Evolutionary conservation across 352 stramenopile genomes (phyloP), one percentile per base, ranked within the genome.

Genomic region (Phytopythium vexans): DNA sequence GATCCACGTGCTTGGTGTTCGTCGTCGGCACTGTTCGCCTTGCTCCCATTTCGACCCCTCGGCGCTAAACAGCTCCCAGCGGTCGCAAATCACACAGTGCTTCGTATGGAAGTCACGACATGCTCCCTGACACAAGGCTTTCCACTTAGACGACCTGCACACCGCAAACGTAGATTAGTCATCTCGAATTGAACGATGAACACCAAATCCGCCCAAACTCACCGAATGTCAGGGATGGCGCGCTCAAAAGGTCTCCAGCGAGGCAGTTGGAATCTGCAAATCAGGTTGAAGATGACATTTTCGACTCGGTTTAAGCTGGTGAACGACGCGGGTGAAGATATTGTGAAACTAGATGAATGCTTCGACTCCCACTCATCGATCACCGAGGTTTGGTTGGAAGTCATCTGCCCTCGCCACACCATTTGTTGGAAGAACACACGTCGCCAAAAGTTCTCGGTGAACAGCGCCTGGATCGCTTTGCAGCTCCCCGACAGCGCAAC

Each of bases 1-100:
- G 31, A 86, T 41, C 74, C 74, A 86, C 1, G 74, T 83, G 16
- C 49, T 74, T 8, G 68, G 72, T 9, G 67, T 34, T 7, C 64
- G 44, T 42, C 52, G 49, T 0, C 9, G n/a, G 32, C 74, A 83
- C 8, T 32, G 49, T 32, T 83, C 59, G 0, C 33, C 31, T 6
- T 36, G 21, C 49, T 86, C 74, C 64, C 65, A 86, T 3, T 54
- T 34, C 14, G 41, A 35, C 1, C 58, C 58, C 6, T 41, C 35
- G 7, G 50, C 47, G 15, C 44, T 73, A 10, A 83, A 50, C 3
- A 72, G 50, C 1, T 78, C 70, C 14, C 74, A 45, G 14, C 62
- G 42, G 0, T 58, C 38, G 44, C 74, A 86, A 3, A 83, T 12
- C 14, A 59, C 47, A 38, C 74, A 86, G 14, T 76, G 64, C 14